Evolutionary conservation across 192 early-diverging fungal genomes (phyloP), one percentile per base, ranked within the genome.

Genomic region (Coemansia umbellata): DNA sequence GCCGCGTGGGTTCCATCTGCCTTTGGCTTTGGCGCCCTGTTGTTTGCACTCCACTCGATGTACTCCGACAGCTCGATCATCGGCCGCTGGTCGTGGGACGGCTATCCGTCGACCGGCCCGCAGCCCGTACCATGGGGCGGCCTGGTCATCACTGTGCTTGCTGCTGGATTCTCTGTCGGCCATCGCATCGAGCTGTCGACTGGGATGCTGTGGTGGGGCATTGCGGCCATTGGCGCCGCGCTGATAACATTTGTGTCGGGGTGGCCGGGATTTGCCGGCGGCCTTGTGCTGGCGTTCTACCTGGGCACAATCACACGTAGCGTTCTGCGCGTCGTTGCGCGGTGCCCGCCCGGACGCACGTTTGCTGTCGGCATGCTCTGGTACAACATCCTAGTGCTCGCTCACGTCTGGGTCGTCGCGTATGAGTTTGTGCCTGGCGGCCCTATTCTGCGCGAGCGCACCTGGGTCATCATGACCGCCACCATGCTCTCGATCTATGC

Each of bases 381-480:
- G 49, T 89, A 89, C 61, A 89, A 87, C 60, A 49, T 88, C 8
- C 61, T 91, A 19, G 84, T 84, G 37, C 65, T 91, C 14, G 86
- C 78, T 8, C 86, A 89, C 41, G 85, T 89, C 5, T 91, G 87
- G 87, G 82, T 84, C 4, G 89, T 91, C 5, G 89, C 89, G 4
- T 91, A 91, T 41, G 89, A 81, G 43, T 91, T 91, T 78, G 89
- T 91, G 18, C 89, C 89, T 10, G 89, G 82, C 31, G 89, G 89
- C 31, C 82, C 80, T 24, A 57, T 82, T 35, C 72, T 84, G 53
- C 77, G 89, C 36, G 89, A 91, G 77, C 86, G 78, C 52, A 89
- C 89, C 5, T 82, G 88, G 66, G 80, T 81, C 41, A 73, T 91
- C 11, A 58, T 91, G 60, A 44, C 70, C 0, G 66, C 80, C 8